Percentiles rank a stretch among this genome's conserved stretches.
These are phyloP conservation scores for Stephania yunnanensis DNA, from an alignment of 164 flowering plant species.

Conservation along the genomic window DNA sequence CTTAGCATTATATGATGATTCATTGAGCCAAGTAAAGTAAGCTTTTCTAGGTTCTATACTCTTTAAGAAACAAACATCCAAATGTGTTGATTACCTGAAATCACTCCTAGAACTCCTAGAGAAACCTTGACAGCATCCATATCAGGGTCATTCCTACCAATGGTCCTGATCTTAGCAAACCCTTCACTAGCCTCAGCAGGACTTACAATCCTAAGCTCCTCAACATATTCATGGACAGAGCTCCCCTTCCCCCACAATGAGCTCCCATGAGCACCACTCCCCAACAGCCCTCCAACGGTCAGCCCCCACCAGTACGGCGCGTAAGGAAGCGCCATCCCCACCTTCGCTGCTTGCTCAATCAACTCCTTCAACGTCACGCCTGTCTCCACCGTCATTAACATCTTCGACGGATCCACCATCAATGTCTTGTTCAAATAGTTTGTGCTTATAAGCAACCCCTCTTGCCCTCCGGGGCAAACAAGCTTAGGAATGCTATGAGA, in stretches of 20 bases:
- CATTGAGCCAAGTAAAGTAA: too few species aligned
- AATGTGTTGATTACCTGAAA: slow-evolving; percentile 46
- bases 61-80: too few species aligned
- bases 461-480: slow-evolving; percentile 50
- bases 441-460: slow-evolving; percentile 62
- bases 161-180: slow-evolving; percentile 36
- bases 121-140: slow-evolving; percentile 55
- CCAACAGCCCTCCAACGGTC: slow-evolving; percentile 59
- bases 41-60: too few species aligned
- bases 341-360: slow-evolving; percentile 45
- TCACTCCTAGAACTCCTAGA: slow-evolving; percentile 74
- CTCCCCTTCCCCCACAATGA: slow-evolving; percentile 64
- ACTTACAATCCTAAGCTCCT: slow-evolving; percentile 39
- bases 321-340: slow-evolving; percentile 54
- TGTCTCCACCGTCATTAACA: slow-evolving; percentile 47
- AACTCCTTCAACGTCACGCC: slow-evolving; percentile 53
- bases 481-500: slow-evolving; percentile 67
- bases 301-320: slow-evolving; percentile 85
- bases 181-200: slow-evolving; percentile 47
- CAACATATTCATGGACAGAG: slow-evolving; percentile 57
- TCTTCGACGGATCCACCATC: slow-evolving; percentile 22
- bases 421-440: slow-evolving; percentile 31
- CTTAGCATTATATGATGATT: too few species aligned
- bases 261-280: slow-evolving; percentile 82
- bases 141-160: slow-evolving; percentile 28